Evolutionary conservation across 768 basidiomycete species (phyloP), one percentile per base, ranked within the genome.

Genomic region (Calvatia gigantea): DNA sequence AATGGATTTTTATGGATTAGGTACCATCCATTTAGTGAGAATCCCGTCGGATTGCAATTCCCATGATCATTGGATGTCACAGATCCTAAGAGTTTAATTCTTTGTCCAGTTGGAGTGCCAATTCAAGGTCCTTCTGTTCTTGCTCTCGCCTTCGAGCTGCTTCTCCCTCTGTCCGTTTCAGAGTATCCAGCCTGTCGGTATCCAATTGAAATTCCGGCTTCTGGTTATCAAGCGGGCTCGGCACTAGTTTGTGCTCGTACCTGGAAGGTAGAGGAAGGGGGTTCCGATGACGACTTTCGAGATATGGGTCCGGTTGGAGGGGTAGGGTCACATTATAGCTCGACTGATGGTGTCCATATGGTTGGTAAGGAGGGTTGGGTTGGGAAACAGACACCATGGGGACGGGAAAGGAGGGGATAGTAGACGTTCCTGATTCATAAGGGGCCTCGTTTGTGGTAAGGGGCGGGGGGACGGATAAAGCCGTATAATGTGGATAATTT

Each of bases 241-340:
- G 11, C 37, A 61, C 11, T 38, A 54, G 43, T 31, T 59, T 14
- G 17, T 54, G 60, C 25, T 45, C 51, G 12, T 67, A 56, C 14
- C 70, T 73, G 19, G 74, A 63, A 47, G 83, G 84, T 7, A 84
- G 71, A 3, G 83, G 82, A 14, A 85, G 67, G 14, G 84, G 82
- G 0, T 76, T 69, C 42, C 76, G 73, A 64, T 85, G 86, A 17
- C 83, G 77, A 19, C 65, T 67, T 33, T 70, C 64, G 7, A 77
- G 67, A 60, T 78, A 74, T 25, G 77, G 74, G 60, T 79, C 79
- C 1, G 39, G 38, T 11, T 47, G 43, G 29, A 56, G 51, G 19
- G 38, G 32, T 28, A 32, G 29, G 29, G 50, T 17, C 15, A 5
- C 9, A 37, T 58, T 51, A 2, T 32, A 52, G 21, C 14, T 41